These are phyloP conservation scores for Podaxis sp. DNA, from an alignment of 768 basidiomycete species.

Conservation along the genomic window DNA sequence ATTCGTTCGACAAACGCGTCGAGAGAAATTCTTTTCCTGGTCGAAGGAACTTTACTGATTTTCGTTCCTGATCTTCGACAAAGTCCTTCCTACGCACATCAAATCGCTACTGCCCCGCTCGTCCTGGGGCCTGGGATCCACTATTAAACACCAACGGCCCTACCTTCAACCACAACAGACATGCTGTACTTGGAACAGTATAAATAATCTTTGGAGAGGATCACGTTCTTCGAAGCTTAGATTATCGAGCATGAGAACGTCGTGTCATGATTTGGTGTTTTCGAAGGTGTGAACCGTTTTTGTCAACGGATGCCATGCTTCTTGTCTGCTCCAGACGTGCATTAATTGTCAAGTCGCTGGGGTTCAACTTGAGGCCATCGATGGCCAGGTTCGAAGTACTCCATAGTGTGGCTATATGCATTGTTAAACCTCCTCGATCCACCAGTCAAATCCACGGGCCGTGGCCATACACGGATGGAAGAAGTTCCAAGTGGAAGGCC, in stretches of 20 bases:
- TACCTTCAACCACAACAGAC: background rate
- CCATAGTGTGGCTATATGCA: too few species aligned
- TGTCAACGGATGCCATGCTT: background rate
- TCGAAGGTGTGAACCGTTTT: background rate
- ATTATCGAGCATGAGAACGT: background rate
- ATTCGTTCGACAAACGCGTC: background rate
- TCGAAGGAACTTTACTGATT: background rate
- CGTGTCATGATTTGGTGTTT: background rate
- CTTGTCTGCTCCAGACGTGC: background rate
- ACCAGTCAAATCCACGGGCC: background rate
- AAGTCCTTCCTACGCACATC: background rate
- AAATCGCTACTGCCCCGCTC: background rate
- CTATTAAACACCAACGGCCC: background rate
- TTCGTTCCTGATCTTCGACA: background rate
- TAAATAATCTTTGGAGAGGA: background rate
- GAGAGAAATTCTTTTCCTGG: background rate
- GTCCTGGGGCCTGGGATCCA: background rate
- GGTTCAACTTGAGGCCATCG: background rate
- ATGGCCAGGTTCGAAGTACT: background rate
- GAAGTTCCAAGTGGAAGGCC: conserved; percentile 6
- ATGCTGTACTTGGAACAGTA: background rate
- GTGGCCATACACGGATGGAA: background rate
- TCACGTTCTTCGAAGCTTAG: background rate
- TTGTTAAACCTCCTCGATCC: background rate
- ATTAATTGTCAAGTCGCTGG: background rate